Base-by-base conservation (phyloP, 805 yeast genomes). In the Yarrowia deformans region DNA sequence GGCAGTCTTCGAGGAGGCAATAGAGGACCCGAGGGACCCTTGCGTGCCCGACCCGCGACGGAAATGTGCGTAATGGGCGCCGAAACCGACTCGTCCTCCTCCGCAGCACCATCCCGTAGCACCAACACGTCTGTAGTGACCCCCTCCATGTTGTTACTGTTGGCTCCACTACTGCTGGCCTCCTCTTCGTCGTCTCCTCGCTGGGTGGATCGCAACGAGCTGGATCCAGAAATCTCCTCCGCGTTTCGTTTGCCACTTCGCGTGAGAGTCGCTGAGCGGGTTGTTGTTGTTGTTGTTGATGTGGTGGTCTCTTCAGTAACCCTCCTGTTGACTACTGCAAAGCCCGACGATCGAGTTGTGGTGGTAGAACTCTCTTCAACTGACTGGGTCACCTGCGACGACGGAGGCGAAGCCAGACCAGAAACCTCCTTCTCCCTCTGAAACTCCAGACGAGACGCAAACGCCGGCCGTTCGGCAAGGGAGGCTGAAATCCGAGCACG, bases 1-100 rank as follows among this genome's bases (percentile, higher is more conserved):
- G 66, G 66, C 4, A 60, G 52, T 4, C 46, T 7, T 45, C 66
- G 29, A 16, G 52, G 66, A 7, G 66, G 66, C 7, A 60, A n/a
- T 3, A 60, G 32, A 34, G 66, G 66, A 18, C 52, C 66, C 1
- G 66, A 43, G 34, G 66, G 66, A 2, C 66, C 66, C 42, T 60
- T 60, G 2, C 66, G 34, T 0, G 52, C 66, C 8, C 66, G 40
- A 9, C 66, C 66, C 18, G 66, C 18, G 0, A 34, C 42, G 14
- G 42, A 32, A 35, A 60, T 60, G 52, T 42, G 66, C 2, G 46
- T 40, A 8, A 56, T 56, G 14, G 63, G 45, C 43, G 1, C 9
- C 8, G 6, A 50, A 5, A 5, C n/a, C n/a, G n/a, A n/a, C n/a
- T 16, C 18, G 49, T 60, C 42, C 1, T 13, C 37, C 3, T 19